phyloP scores from a whole-genome alignment of 2,329 filamentous ascomycete genomes.

The Talaromyces sp. region DNA sequence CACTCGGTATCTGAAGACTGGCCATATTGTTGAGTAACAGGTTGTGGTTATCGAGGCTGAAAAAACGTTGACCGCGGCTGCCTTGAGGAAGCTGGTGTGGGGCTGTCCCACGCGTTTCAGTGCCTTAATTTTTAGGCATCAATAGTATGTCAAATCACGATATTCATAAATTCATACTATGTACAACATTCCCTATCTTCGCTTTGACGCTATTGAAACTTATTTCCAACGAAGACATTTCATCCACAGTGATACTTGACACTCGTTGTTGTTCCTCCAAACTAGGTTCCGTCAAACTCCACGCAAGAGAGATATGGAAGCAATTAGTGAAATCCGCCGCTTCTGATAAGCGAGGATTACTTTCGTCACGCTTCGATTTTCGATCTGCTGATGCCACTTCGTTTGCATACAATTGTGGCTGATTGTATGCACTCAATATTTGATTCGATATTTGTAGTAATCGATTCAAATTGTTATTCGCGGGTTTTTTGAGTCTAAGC shows the following conservation, averaged over 20 bases:
- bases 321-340: conserved; percentile 49
- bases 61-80: not conserved
- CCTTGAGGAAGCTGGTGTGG: conserved; percentile 6
- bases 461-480: conserved; percentile 55
- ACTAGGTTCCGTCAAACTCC: conserved; percentile 63
- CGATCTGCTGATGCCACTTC: conserved; percentile 21
- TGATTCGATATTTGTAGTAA: conserved; percentile 68
- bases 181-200: conserved; percentile 70
- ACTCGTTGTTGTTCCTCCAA: conserved; percentile 39
- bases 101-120: conserved; percentile 1
- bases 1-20: conserved; percentile 29
- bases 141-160: not conserved
- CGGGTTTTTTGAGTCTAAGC: conserved; percentile 55
- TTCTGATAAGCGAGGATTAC: conserved; percentile 18
- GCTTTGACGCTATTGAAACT: conserved; percentile 63
- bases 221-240: conserved; percentile 47
- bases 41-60: not conserved
- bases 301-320: conserved; percentile 89
- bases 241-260: conserved; percentile 24
- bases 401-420: conserved; percentile 65
- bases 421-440: conserved; percentile 57
- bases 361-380: conserved; percentile 18
- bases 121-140: not conserved
- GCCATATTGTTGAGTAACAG: conserved; percentile 20
- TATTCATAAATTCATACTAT: conserved; percentile 29